Conservation (phyloP, 1,284 basidiomycete species). For the Cutaneotrichosporon sp. region DNA sequence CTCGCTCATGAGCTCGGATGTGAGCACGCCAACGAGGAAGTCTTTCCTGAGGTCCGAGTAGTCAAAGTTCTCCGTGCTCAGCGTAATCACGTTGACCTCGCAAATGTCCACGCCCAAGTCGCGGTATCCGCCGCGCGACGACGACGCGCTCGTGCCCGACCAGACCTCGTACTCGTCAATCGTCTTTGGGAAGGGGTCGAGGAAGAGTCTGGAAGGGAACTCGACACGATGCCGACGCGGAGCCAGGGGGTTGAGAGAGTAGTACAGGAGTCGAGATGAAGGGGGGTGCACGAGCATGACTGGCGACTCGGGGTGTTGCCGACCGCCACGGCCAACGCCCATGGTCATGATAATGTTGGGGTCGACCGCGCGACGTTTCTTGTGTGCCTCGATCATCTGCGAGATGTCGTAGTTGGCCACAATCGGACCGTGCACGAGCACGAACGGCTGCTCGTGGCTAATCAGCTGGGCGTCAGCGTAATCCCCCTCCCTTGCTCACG, state of each 20-base stretch:
- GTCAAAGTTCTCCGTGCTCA: slow-evolving; percentile 99
- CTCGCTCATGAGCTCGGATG: slow-evolving; percentile 91
- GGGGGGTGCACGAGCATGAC: slow-evolving; percentile 48
- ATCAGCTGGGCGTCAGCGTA: slow-evolving; percentile 59
- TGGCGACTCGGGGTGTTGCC: slow-evolving; percentile 46
- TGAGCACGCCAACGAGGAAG: slow-evolving; percentile 94
- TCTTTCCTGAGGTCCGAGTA: slow-evolving; percentile 86
- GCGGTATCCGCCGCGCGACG: slow-evolving; percentile 35
- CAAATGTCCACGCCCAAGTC: slow-evolving; percentile 52
- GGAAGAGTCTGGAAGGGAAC: slow-evolving; percentile 41
- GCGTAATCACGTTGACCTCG: slow-evolving; percentile 64
- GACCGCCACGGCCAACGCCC: slow-evolving; percentile 57
- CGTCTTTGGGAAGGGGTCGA: slow-evolving; percentile 52
- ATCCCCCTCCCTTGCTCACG: slow-evolving; percentile 26
- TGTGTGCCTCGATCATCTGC: slow-evolving; percentile 81
- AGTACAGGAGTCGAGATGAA: slow-evolving; percentile 41
- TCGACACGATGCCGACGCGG: slow-evolving; percentile 39
- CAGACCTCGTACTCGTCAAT: slow-evolving; percentile 73
- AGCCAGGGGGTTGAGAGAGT: slow-evolving; percentile 42
- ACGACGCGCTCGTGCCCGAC: slow-evolving; percentile 53
- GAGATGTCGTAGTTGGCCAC: slow-evolving; percentile 90
- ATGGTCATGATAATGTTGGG: slow-evolving; percentile 96
- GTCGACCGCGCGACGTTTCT: slow-evolving; percentile 76
- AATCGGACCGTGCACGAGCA: slow-evolving; percentile 88
- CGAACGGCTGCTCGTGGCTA: slow-evolving; percentile 71